phyloP scores from a whole-genome alignment of 2,329 filamentous ascomycete species.

The Fusarium robinianum region DNA sequence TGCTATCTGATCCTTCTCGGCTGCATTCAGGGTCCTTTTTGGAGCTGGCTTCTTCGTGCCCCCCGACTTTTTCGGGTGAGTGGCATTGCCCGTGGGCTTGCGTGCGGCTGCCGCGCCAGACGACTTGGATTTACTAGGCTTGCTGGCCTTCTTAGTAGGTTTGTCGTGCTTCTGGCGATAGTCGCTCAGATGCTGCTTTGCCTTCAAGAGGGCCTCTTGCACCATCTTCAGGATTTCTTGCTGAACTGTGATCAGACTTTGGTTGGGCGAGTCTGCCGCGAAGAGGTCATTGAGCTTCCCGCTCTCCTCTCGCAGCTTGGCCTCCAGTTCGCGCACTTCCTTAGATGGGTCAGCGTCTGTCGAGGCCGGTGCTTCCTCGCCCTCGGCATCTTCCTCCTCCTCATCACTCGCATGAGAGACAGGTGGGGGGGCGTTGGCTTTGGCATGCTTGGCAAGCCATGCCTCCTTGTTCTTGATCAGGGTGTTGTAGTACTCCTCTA shows the following conservation, averaged over 20 bases:
- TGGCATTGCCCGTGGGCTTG: conserved; percentile 47
- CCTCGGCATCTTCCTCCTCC: conserved; percentile 70
- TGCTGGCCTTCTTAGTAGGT: conserved; percentile 59
- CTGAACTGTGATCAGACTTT: conserved; percentile 59
- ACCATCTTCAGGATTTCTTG: conserved; percentile 67
- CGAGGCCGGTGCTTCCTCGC: conserved; percentile 46
- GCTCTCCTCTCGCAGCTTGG: conserved; percentile 60
- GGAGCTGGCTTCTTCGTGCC: conserved; percentile 50
- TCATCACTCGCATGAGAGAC: conserved; percentile 72
- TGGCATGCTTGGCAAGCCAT: conserved; percentile 79
- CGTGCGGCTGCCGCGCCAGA: conserved; percentile 44
- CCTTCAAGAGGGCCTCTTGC: conserved; percentile 73
- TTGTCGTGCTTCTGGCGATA: conserved; percentile 59
- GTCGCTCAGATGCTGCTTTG: conserved; percentile 66
- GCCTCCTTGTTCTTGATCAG: conserved; percentile 79
- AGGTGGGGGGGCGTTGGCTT: conserved; percentile 55
- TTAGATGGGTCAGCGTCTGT: conserved; percentile 48
- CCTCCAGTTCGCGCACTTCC: conserved; percentile 56
- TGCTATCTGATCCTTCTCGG: conserved; percentile 91
- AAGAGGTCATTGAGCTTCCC: conserved; percentile 59
- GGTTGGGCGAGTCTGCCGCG: conserved; percentile 56
- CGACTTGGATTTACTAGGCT: conserved; percentile 60
- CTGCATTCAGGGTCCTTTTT: conserved; percentile 65
- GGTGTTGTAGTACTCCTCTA: conserved; percentile 75
- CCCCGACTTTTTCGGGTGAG: conserved; percentile 43